Percentiles rank a stretch among this genome's conserved stretches.
phyloP scores from a whole-genome alignment of 768 basidiomycete species.

The Kwoniella sp. region DNA sequence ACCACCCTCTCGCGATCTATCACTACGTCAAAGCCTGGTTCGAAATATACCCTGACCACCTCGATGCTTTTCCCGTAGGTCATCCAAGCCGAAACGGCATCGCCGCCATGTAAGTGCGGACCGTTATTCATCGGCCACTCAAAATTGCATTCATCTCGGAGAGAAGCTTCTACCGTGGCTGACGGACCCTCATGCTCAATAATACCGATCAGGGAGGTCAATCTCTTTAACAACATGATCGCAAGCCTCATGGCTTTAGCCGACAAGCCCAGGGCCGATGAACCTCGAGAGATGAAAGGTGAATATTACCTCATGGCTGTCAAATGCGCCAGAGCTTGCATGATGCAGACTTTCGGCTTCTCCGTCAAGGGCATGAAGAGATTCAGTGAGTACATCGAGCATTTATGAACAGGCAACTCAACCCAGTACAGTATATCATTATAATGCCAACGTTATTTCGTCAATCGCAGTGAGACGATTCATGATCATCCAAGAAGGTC shows the following conservation, averaged over 20 bases:
- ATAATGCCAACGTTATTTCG: not conserved
- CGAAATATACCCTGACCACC: conserved; percentile 4
- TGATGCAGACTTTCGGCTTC: not conserved
- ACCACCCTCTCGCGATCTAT: not conserved
- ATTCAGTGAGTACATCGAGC: not conserved
- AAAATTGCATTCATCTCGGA: too few relatives aligned
- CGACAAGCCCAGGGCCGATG: not conserved
- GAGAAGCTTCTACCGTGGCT: too few relatives aligned
- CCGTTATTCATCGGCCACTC: too few relatives aligned
- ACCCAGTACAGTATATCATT: too few relatives aligned
- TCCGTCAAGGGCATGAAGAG: conserved; percentile 1
- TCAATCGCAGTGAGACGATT: not conserved
- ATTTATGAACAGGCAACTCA: too few relatives aligned
- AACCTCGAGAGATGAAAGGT: not conserved
- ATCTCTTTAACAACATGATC: not conserved
- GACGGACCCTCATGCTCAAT: too few relatives aligned
- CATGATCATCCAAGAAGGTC: not conserved
- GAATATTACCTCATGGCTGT: not conserved
- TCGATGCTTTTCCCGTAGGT: conserved; percentile 6
- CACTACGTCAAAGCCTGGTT: conserved; percentile 5
- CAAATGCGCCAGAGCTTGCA: not conserved
- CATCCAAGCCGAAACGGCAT: not conserved
- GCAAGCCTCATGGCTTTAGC: not conserved
- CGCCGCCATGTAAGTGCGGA: conserved; percentile 1
- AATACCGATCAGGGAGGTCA: not conserved